A percentile compares a stretch with the other conserved stretches of the same genome.
phyloP scores from a whole-genome alignment of 352 stramenopile genomes.

The Globisporangium camurandrum region DNA sequence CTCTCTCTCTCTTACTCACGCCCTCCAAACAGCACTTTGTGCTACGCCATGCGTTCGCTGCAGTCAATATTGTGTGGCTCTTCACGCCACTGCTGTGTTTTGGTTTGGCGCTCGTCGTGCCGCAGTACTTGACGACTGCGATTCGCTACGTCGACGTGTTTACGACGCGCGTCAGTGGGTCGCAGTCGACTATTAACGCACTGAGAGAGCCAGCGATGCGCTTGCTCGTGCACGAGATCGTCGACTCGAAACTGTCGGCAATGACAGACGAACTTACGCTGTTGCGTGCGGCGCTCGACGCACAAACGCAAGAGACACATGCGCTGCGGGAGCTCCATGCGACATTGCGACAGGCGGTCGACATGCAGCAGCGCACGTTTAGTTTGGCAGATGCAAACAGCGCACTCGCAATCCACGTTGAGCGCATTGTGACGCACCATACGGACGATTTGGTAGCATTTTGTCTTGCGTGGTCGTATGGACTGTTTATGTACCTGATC shows the following conservation, averaged over 20 bases:
- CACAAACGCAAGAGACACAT: conserved; percentile 55
- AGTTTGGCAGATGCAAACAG: conserved; percentile 48
- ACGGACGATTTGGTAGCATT: conserved; percentile 52
- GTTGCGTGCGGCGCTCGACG: conserved; percentile 39
- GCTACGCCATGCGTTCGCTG: conserved; percentile 67
- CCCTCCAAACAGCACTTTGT: conserved; percentile 19
- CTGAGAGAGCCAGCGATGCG: conserved; percentile 54
- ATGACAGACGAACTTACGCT: conserved; percentile 46
- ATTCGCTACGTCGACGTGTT: conserved; percentile 68
- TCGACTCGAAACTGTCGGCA: conserved; percentile 53
- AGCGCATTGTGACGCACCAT: conserved; percentile 54
- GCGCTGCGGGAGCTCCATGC: conserved; percentile 50
- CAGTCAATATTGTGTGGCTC: conserved; percentile 67
- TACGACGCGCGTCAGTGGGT: conserved; percentile 30
- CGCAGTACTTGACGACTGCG: conserved; percentile 55
- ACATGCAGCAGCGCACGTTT: conserved; percentile 52
- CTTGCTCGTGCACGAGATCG: conserved; percentile 55
- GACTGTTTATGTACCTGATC: too few relatives aligned
- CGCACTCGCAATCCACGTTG: conserved; percentile 56
- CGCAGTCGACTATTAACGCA: conserved; percentile 14
- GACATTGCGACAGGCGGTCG: conserved; percentile 39
- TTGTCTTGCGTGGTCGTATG: too few relatives aligned
- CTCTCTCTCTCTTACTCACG: not conserved
- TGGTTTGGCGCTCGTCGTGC: conserved; percentile 55
- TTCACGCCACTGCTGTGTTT: conserved; percentile 64